phyloP scores from a whole-genome alignment of 768 basidiomycete genomes.

The Dentipellis fragilis region DNA sequence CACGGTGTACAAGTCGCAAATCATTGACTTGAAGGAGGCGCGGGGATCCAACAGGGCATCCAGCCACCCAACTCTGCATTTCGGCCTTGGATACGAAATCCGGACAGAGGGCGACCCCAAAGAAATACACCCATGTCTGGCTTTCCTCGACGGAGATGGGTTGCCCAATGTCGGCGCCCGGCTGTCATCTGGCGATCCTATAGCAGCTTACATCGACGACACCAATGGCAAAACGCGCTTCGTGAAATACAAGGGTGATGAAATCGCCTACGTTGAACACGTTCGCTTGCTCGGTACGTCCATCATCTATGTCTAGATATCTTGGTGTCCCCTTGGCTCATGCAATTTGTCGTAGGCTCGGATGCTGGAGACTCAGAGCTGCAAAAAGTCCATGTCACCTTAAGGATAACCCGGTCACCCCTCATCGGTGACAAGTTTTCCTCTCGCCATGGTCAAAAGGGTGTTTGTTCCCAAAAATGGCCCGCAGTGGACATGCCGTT shows the following conservation, averaged over 20 bases:
- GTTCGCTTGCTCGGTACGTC: constrained; percentile 75
- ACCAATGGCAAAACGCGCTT: constrained; percentile 72
- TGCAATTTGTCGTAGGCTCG: constrained; percentile 38
- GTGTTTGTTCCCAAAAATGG: constrained; percentile 99
- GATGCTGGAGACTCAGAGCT: constrained; percentile 83
- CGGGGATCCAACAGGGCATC: constrained; percentile 52
- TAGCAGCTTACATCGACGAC: constrained; percentile 86
- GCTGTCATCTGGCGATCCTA: constrained; percentile 62
- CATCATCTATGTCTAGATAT: neutral
- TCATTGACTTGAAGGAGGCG: constrained; percentile 79
- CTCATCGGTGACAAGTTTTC: constrained; percentile 99
- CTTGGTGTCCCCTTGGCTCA: neutral
- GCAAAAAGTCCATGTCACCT: constrained; percentile 87
- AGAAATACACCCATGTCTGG: constrained; percentile 28
- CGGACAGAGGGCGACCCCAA: constrained; percentile 36
- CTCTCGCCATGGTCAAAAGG: constrained; percentile 97
- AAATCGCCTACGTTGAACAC: constrained; percentile 79
- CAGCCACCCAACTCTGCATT: constrained; percentile 68
- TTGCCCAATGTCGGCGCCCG: constrained; percentile 69
- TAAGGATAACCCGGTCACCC: constrained; percentile 88
- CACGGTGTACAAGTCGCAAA: constrained; percentile 90
- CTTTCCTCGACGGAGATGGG: constrained; percentile 73
- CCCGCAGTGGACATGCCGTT: constrained; percentile 98
- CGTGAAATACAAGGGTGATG: constrained; percentile 96
- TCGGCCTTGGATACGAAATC: constrained; percentile 79